Conservation (phyloP, 106 monocot genomes). For the Iris macrosiphon region DNA sequence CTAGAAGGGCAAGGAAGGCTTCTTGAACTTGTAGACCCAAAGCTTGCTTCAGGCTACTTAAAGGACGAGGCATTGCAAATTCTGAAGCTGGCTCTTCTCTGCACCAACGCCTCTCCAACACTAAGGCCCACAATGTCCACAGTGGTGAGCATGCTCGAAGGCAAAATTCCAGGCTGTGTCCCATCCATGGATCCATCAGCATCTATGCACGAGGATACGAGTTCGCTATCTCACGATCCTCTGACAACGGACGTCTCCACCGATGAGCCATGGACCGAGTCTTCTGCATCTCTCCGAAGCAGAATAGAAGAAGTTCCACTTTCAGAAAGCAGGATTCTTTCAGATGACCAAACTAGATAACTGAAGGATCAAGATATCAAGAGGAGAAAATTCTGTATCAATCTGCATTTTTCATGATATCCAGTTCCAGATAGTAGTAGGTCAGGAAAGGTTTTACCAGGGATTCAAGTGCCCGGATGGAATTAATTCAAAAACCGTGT, state of each 20-base stretch:
- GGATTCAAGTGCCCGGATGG: no score
- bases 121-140: conserved; percentile 31
- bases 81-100: conserved; percentile 15
- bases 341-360: no score
- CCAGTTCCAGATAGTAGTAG: no score
- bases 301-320: conserved; percentile 1
- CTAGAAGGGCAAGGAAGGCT: conserved; percentile 21
- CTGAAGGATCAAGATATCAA: no score
- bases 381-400: no score
- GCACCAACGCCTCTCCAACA: conserved; percentile 25
- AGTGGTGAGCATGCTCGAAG: conserved; percentile 28
- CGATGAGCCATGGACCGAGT: conserved; percentile 18
- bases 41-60: conserved; percentile 11
- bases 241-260: background rate
- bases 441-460: no score
- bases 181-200: background rate
- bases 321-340: no score
- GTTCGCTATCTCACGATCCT: conserved; percentile 1
- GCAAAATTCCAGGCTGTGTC: conserved; percentile 1
- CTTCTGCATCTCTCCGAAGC: conserved; percentile 2
- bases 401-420: no score
- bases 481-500: no score
- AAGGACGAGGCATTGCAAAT: conserved; percentile 20
- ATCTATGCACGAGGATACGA: background rate
- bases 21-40: conserved; percentile 18